Conservation (phyloP, 306 rosid species). For the Medicago truncatula region MtrunA17r5.0-ANR NC_053045.1:17168501-17169000, state of each 20-base stretch:
- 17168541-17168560: conserved; percentile 82
- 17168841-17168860: conserved; percentile 13
- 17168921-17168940: not conserved
- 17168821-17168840: not conserved
- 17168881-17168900: conserved; percentile 6
- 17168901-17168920: not conserved
- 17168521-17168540: conserved; percentile 83
- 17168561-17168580: conserved; percentile 76
- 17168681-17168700: not conserved
- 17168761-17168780: not conserved
- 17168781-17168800: not conserved
- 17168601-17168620: conserved; percentile 81
- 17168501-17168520: conserved; percentile 59
- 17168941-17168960: not conserved
- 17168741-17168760: not conserved
- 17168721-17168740: conserved; percentile 12
- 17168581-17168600: conserved; percentile 68
- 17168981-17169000: not conserved
- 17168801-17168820: conserved; percentile 3
- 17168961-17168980: not conserved
- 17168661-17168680: too few species aligned
- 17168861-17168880: conserved; percentile 3
- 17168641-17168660: not conserved
- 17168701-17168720: not conserved
- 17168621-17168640: not conserved